Percentiles rank a stretch among this genome's conserved stretches.
phyloP scores from a whole-genome alignment of 768 basidiomycete genomes.

The Kwoniella heveanensis region DNA sequence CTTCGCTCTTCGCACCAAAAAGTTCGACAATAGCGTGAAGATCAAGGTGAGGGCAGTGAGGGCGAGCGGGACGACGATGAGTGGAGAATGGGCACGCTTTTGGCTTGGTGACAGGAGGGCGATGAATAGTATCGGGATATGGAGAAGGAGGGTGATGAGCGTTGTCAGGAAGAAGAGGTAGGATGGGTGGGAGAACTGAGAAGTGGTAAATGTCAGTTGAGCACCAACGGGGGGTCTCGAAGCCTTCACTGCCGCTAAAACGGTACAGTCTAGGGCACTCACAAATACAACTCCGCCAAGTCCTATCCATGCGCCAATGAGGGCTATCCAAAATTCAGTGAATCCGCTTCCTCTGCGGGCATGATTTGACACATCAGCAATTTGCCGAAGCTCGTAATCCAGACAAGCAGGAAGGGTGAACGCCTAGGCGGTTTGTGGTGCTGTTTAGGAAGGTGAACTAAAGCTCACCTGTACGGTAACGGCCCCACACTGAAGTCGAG shows the following conservation, averaged over 20 bases:
- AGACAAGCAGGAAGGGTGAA: too few species aligned
- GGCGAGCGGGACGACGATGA: constrained; percentile 47
- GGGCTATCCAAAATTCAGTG: constrained; percentile 51
- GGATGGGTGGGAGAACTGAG: constrained; percentile 52
- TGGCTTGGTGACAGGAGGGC: constrained; percentile 43
- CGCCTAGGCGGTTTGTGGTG: too few species aligned
- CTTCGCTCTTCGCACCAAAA: constrained; percentile 48
- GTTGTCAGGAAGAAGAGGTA: constrained; percentile 54
- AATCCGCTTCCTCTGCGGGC: constrained; percentile 51
- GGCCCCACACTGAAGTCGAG: constrained; percentile 35
- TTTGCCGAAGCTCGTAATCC: too few species aligned
- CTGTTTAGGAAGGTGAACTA: neutral
- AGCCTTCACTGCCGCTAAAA: too few species aligned
- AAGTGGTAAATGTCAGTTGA: too few species aligned
- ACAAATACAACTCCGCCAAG: constrained; percentile 51
- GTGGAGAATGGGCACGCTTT: constrained; percentile 38
- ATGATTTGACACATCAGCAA: too few species aligned
- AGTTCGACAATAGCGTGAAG: constrained; percentile 46
- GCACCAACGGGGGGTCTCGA: too few species aligned
- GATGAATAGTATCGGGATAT: constrained; percentile 49
- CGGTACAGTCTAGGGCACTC: constrained; percentile 19
- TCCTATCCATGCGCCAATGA: constrained; percentile 52
- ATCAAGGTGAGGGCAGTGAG: constrained; percentile 43
- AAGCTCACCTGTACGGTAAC: constrained; percentile 38
- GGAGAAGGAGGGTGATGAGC: constrained; percentile 45